Evolutionary conservation across 106 monocot species (phyloP), one percentile per base, ranked within the genome.

Genomic region (Apostasia ramifera): DNA sequence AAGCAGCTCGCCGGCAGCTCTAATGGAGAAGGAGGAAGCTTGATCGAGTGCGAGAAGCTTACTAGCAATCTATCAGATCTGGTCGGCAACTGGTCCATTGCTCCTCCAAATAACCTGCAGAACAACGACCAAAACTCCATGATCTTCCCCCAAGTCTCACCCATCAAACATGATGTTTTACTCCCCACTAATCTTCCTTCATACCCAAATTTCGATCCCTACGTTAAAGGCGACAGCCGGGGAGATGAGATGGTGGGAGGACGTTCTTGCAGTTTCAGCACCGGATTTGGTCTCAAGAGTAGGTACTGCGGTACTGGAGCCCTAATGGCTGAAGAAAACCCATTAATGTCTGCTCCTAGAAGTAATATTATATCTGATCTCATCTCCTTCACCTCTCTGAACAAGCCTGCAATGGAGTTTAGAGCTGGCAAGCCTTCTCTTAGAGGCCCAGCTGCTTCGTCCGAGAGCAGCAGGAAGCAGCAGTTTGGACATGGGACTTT

Each of bases 81-180:
- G 60, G 85, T 88, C 40, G 84, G 70, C 77, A 88, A 86, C 72
- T 91, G 94, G 94, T 91, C 94, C 11, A 83, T 95, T 47, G 91
- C 88, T 40, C 85, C 88, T 3, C 94, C 94, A 1, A 76, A 78
- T 53, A 70, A 74, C 2, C 56, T 81, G 12, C 43, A 70, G 62
- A 74, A 71, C 15, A 71, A 58, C 42, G 61, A 73, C 14, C 70
- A 67, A 4, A 65, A 55, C 43, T 3, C 55, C 4, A 50, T 68
- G 26, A 59, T 66, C 66, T 49, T 40, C 47, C 63, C 12, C 42
- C 41, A 40, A 10, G 37, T 26, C 55, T 7, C 53, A 47, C 26
- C 8, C 5, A 11, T 53, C 38, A 55, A 39, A 26, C 46, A 44
- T 3, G 26, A 26, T 26, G 26, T 26, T 26, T 26, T 26, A 26